phyloP scores from a whole-genome alignment of 768 basidiomycete genomes.

The Sporobolomyces phaffii region DNA sequence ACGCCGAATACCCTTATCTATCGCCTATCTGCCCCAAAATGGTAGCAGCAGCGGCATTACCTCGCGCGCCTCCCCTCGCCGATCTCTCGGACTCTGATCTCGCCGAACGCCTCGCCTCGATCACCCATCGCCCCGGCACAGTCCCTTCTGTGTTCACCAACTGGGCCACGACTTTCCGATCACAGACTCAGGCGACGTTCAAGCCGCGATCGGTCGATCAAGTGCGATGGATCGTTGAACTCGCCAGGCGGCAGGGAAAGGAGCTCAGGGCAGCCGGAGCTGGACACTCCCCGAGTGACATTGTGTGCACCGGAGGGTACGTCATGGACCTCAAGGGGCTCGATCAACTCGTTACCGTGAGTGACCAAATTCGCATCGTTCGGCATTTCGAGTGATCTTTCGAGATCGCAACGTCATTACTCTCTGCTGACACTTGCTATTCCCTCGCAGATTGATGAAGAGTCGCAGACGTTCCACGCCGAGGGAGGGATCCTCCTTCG shows the following conservation, averaged over 20 bases:
- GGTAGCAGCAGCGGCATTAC: neutral
- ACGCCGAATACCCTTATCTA: too few species aligned
- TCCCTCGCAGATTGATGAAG: slow-evolving; percentile 58
- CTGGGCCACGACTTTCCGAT: slow-evolving; percentile 77
- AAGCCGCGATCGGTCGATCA: slow-evolving; percentile 65
- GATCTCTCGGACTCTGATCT: neutral
- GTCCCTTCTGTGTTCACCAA: slow-evolving; percentile 60
- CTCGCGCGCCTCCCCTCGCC: neutral
- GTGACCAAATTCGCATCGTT: slow-evolving; percentile 40
- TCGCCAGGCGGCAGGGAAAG: slow-evolving; percentile 66
- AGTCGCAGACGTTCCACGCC: slow-evolving; percentile 62
- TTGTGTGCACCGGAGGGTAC: slow-evolving; percentile 66
- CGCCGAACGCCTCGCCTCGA: slow-evolving; percentile 50
- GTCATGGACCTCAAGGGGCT: slow-evolving; percentile 75
- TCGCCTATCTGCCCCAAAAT: neutral
- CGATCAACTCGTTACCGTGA: slow-evolving; percentile 68
- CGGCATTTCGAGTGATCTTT: neutral
- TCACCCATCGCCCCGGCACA: slow-evolving; percentile 49
- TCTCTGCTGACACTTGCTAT: slow-evolving; percentile 7
- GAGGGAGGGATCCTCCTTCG: slow-evolving; percentile 61
- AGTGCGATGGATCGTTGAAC: slow-evolving; percentile 68
- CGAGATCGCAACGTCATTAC: slow-evolving; percentile 8
- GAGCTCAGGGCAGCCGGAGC: slow-evolving; percentile 75
- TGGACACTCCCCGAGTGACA: slow-evolving; percentile 88
- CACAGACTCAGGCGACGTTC: slow-evolving; percentile 65